Evolutionary conservation across 345 rosid species (phyloP), one percentile per base, ranked within the genome.

Genomic region (Moringa oleifera): DNA sequence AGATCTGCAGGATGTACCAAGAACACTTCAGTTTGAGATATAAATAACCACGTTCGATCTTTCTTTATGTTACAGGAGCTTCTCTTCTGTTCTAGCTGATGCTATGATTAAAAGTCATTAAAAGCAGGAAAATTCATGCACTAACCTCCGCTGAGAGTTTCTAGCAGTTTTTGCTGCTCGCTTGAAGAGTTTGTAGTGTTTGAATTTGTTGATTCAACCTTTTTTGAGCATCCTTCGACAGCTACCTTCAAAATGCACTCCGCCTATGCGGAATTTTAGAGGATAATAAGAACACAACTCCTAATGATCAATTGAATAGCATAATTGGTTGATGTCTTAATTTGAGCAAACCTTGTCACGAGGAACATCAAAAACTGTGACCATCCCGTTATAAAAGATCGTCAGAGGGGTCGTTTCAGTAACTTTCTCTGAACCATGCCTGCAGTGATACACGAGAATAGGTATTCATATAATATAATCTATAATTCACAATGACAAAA

Each of bases 361-460:
- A 62, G 86, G 75, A 23, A 94, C 75, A 58, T 88, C 80, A 60
- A 80, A 90, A 23, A 86, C 83, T 5, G 85, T 55, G 21, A 94
- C 97, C 10, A 69, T 73, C 68, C 99, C 99, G 21, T 84, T 87
- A 76, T 90, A 94, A 69, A 94, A 90, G n/a, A 94, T 88, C 2
- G 99, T 94, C 81, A 94, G 54, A 7, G 99, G 96, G 63, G 83
- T 81, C 0, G 84, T 70, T 53, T 70, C 86, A 37, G 59, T 53
- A 4, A 57, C 58, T 19, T 36, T 59, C 74, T 80, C 83, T 9
- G 54, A 5, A 57, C 50, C 49, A 2, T 59, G 18, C 71, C 87
- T 85, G 66, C 53, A 31, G 7, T 28, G 0, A 25, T 0, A 13
- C 25, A 3, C 22, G 4, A 4, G 36, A 46, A 23, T 0, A 41